Evolutionary conservation across 441 rosid genomes (phyloP).

Genomic region (Pelargonium exstipulatum): DNA sequence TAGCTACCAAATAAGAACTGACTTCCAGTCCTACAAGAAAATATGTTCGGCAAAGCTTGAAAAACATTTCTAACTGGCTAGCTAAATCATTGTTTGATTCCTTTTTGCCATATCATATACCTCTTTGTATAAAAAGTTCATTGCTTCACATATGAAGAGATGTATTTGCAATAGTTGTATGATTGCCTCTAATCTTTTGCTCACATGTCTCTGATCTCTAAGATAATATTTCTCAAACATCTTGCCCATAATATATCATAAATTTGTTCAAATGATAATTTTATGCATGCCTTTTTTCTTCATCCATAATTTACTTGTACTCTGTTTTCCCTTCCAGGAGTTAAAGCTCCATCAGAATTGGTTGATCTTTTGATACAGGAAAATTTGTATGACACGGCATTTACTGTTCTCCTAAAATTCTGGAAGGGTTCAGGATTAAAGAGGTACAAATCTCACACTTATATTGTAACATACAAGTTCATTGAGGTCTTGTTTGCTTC

Average conservation of each 20-base stretch:
- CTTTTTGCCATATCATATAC: background rate
- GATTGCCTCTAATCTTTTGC: background rate
- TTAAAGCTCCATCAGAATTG: conserved; percentile 57
- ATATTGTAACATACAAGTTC: conserved; percentile 10
- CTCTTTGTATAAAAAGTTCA: background rate
- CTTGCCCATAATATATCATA: conserved; percentile 9
- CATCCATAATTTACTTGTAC: conserved; percentile 17
- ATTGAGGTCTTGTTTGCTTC: conserved; percentile 9
- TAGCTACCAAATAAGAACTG: conserved; percentile 6
- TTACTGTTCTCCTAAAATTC: conserved; percentile 70
- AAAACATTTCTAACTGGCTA: background rate
- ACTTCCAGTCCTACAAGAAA: background rate
- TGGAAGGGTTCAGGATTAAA: conserved; percentile 75
- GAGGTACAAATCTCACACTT: conserved; percentile 38
- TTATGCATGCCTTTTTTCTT: conserved; percentile 4
- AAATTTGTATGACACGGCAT: conserved; percentile 79
- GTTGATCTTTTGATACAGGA: conserved; percentile 69
- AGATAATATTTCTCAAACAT: background rate
- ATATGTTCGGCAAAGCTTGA: background rate
- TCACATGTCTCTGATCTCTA: background rate
- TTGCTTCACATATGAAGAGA: background rate
- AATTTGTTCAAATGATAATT: conserved; percentile 11
- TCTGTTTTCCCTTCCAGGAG: conserved; percentile 38
- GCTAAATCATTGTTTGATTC: background rate
- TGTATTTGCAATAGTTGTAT: background rate